phyloP scores from a whole-genome alignment of 1,284 basidiomycete genomes.

The Puccinia horiana region DNA sequence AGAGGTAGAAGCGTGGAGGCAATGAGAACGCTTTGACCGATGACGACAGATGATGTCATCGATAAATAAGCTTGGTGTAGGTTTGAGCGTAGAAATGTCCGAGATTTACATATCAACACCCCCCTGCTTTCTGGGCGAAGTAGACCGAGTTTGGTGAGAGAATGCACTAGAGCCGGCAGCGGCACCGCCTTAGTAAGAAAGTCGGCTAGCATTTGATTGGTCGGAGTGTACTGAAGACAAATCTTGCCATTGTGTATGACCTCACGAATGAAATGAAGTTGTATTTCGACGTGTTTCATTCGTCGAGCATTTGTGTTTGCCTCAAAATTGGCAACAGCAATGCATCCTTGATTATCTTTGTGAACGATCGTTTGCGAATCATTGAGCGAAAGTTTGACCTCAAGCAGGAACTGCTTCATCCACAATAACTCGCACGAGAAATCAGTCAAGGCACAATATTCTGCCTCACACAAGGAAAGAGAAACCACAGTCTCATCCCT shows the following conservation, averaged over 20 bases:
- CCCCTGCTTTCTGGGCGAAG: background rate
- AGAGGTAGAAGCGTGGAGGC: no score
- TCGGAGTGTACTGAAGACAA: background rate
- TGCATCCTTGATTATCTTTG: background rate
- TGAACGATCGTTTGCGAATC: background rate
- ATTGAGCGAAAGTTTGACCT: background rate
- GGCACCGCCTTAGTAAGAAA: background rate
- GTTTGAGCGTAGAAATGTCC: no score
- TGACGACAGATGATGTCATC: no score
- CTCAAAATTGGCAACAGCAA: background rate
- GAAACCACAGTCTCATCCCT: constrained; percentile 3
- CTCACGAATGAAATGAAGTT: background rate
- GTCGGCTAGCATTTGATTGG: background rate
- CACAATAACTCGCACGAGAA: background rate
- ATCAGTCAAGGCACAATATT: background rate
- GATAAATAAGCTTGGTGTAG: no score
- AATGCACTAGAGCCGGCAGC: background rate
- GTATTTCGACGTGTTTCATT: background rate
- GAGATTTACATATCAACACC: background rate
- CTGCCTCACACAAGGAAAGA: background rate
- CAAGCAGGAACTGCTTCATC: background rate
- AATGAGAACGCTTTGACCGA: no score
- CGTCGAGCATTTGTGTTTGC: background rate
- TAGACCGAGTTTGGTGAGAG: background rate
- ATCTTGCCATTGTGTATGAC: background rate